Evolutionary conservation across 306 rosid genomes (phyloP).

Genomic region (Inga laurina): DNA sequence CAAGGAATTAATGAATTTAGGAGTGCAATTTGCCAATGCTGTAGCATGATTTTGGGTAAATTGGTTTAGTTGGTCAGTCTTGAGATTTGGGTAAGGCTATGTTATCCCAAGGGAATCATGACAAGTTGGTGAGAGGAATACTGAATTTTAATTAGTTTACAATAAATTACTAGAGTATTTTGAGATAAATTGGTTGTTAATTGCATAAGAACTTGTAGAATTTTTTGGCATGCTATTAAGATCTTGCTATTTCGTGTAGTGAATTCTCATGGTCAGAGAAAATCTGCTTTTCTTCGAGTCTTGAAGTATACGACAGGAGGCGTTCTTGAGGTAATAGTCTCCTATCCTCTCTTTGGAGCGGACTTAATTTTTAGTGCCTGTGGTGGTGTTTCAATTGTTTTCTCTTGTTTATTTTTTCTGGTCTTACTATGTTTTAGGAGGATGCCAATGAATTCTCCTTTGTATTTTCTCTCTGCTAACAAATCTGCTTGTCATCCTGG

Average conservation of each 20-base stretch:
- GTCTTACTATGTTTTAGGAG: not conserved
- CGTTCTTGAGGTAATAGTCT: conserved; percentile 79
- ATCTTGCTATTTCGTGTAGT: conserved; percentile 57
- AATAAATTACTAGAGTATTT: not conserved
- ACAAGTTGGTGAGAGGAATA: not conserved
- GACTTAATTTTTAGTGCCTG: not conserved
- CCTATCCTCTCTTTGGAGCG: not conserved
- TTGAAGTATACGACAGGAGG: conserved; percentile 94
- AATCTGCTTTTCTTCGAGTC: conserved; percentile 87
- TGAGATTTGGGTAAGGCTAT: not conserved
- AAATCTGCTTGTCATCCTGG: not conserved
- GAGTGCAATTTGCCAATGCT: not conserved
- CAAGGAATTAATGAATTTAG: no score
- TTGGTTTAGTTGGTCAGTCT: not conserved
- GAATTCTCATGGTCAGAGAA: conserved; percentile 64
- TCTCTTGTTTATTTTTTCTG: not conserved
- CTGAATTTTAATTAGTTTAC: not conserved
- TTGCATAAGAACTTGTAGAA: conserved; percentile 9
- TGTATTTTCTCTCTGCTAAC: not conserved
- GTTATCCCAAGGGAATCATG: not conserved
- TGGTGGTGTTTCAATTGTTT: not conserved
- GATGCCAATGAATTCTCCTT: not conserved
- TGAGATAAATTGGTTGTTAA: not conserved
- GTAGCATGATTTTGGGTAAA: not conserved
- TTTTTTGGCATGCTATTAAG: conserved; percentile 31